A percentile compares a stretch with the other conserved stretches of the same genome.
phyloP scores from a whole-genome alignment of 2,329 filamentous ascomycete genomes.

The Didymosphaeria variabile region DNA sequence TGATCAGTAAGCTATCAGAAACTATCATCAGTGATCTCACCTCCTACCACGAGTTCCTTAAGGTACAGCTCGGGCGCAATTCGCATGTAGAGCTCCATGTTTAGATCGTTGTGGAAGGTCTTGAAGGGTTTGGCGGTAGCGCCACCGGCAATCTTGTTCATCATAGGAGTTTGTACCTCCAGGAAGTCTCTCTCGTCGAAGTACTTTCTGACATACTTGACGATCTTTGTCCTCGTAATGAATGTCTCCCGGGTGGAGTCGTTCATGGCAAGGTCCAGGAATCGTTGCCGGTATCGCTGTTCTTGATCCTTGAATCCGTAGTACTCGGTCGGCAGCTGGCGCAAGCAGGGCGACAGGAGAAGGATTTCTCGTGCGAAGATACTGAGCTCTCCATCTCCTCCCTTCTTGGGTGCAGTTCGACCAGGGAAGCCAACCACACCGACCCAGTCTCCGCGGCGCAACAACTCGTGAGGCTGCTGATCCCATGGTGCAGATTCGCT shows the following conservation, averaged over 20 bases:
- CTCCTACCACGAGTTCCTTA: slow-evolving; percentile 95
- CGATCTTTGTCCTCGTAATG: slow-evolving; percentile 84
- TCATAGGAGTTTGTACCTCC: slow-evolving; percentile 94
- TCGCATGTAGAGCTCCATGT: slow-evolving; percentile 95
- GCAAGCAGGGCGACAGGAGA: slow-evolving; percentile 88
- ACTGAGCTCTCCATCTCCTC: slow-evolving; percentile 89
- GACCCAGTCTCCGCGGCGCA: slow-evolving; percentile 92
- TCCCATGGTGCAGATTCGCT: slow-evolving; percentile 76
- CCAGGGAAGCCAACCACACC: slow-evolving; percentile 86
- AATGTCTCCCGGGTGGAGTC: slow-evolving; percentile 84
- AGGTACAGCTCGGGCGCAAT: slow-evolving; percentile 95
- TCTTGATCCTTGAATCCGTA: slow-evolving; percentile 97
- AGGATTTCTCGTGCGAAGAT: slow-evolving; percentile 89
- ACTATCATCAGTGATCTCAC: background rate
- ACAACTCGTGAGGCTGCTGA: slow-evolving; percentile 80
- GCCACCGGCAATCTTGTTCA: slow-evolving; percentile 93
- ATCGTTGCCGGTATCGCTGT: slow-evolving; percentile 89
- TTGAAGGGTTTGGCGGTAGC: slow-evolving; percentile 95
- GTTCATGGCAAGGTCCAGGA: slow-evolving; percentile 98
- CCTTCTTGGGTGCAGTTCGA: slow-evolving; percentile 86
- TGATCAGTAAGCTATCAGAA: background rate
- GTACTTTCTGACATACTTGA: slow-evolving; percentile 71
- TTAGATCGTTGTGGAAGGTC: slow-evolving; percentile 94
- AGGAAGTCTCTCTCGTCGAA: slow-evolving; percentile 71
- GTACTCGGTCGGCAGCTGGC: slow-evolving; percentile 73